Percentiles rank a stretch among this genome's conserved stretches.
These are phyloP conservation scores for Umbelopsis sp. DNA, from an alignment of 192 early-diverging fungal species.

Conservation along the genomic window DNA sequence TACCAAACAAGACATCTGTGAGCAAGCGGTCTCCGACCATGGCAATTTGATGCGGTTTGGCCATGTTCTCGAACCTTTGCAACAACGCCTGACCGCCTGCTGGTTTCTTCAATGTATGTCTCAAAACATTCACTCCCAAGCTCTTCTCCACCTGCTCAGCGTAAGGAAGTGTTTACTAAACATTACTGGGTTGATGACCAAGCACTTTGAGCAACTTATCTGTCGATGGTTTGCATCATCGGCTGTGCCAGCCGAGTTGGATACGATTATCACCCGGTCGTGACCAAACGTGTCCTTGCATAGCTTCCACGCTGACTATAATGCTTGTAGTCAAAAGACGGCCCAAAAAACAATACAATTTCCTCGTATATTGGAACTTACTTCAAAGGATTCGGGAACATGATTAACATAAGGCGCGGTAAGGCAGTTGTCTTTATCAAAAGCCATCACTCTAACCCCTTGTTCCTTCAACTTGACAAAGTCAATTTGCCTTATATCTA, in stretches of 20 bases:
- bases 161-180: slow-evolving; percentile 64
- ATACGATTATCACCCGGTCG: slow-evolving; percentile 76
- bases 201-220: slow-evolving; percentile 51
- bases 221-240: slow-evolving; percentile 65
- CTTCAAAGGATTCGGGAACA: slow-evolving; percentile 72
- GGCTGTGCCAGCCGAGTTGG: slow-evolving; percentile 87
- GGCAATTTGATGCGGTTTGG: slow-evolving; percentile 55
- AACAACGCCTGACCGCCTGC: slow-evolving; percentile 66
- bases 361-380: slow-evolving; percentile 22
- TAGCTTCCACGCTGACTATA: slow-evolving; percentile 64
- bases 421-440: slow-evolving; percentile 98
- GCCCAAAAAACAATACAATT: not conserved
- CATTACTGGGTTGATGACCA: slow-evolving; percentile 90
- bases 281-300: slow-evolving; percentile 66
- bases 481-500: slow-evolving; percentile 72
- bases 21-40: slow-evolving; percentile 88
- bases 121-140: slow-evolving; percentile 62
- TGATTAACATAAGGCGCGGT: slow-evolving; percentile 78
- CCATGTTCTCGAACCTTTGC: slow-evolving; percentile 42
- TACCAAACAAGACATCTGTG: slow-evolving; percentile 88
- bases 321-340: not conserved
- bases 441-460: slow-evolving; percentile 78
- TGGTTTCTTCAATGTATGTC: slow-evolving; percentile 73
- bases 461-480: slow-evolving; percentile 56
- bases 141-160: slow-evolving; percentile 48